These are phyloP conservation scores for Boechera retrofracta DNA, from an alignment of 345 rosid species.

Conservation along the genomic window DNA sequence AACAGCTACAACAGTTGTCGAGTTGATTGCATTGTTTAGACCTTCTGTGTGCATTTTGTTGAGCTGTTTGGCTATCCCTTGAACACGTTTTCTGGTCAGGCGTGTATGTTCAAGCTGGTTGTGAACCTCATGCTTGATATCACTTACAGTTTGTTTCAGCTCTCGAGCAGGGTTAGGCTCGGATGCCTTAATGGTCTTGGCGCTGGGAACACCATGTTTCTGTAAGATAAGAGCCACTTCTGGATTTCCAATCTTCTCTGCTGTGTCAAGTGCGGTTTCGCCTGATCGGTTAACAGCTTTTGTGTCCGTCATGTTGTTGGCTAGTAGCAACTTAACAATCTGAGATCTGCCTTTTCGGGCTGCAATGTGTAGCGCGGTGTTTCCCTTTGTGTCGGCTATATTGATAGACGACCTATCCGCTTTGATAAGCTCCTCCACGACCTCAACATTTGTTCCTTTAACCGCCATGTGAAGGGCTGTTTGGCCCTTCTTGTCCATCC, in stretches of 20 bases:
- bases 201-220: constrained; percentile 74
- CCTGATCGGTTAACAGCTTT: constrained; percentile 60
- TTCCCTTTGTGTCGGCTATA: constrained; percentile 76
- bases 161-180: constrained; percentile 63
- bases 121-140: constrained; percentile 87
- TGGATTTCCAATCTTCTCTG: constrained; percentile 69
- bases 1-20: constrained; percentile 85
- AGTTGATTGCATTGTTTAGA: constrained; percentile 89
- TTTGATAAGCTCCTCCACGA: constrained; percentile 66
- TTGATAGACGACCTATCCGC: constrained; percentile 63
- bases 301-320: constrained; percentile 52
- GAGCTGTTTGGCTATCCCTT: constrained; percentile 78
- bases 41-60: constrained; percentile 86
- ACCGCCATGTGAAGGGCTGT: constrained; percentile 93
- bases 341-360: constrained; percentile 79
- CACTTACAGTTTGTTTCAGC: constrained; percentile 83
- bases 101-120: constrained; percentile 90
- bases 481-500: constrained; percentile 87
- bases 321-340: constrained; percentile 67
- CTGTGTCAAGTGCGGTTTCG: constrained; percentile 83
- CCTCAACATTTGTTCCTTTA: constrained; percentile 70
- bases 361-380: constrained; percentile 75
- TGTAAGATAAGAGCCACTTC: constrained; percentile 60
- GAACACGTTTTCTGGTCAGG: constrained; percentile 71
- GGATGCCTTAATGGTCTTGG: constrained; percentile 56